These are phyloP conservation scores for Arthroderma uncinatum DNA, from an alignment of 2,329 filamentous ascomycete species.

Conservation along the genomic window DNA sequence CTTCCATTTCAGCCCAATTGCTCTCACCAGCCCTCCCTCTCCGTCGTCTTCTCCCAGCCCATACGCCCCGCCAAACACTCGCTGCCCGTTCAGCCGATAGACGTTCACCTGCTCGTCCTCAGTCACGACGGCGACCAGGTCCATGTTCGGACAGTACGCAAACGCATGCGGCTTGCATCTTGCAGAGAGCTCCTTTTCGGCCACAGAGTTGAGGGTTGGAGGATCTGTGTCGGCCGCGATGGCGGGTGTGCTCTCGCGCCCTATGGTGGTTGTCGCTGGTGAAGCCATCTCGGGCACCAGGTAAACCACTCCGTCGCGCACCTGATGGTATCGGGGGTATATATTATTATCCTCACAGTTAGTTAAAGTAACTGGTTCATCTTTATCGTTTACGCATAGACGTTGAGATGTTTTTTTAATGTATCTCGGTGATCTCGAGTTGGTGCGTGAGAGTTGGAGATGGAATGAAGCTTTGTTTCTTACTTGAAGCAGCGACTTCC, in stretches of 20 bases:
- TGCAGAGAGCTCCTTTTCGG: slow-evolving; percentile 31
- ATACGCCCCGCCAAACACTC: slow-evolving; percentile 45
- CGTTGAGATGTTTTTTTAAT: too few relatives aligned
- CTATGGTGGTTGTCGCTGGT: background rate
- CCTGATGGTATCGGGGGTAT: background rate
- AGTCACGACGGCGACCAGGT: slow-evolving; percentile 64
- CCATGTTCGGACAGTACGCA: slow-evolving; percentile 71
- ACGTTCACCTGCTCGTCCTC: slow-evolving; percentile 59
- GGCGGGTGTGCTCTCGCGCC: background rate
- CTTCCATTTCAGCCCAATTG: slow-evolving; percentile 48
- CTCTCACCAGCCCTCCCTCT: slow-evolving; percentile 22
- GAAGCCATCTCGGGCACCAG: background rate
- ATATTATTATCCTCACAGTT: background rate
- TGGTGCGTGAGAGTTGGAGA: too few relatives aligned
- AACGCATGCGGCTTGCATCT: slow-evolving; percentile 43
- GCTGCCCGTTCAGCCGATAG: slow-evolving; percentile 66
- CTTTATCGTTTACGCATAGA: background rate
- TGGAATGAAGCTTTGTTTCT: too few relatives aligned
- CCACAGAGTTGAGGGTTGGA: slow-evolving; percentile 25
- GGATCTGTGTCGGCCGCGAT: background rate
- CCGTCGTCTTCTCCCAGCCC: slow-evolving; percentile 23
- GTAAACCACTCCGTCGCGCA: background rate
- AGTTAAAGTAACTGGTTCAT: background rate
- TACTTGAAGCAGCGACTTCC: too few relatives aligned
- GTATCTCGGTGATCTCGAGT: too few relatives aligned